Evolutionary conservation across 768 basidiomycete species (phyloP), one percentile per base, ranked within the genome.

Genomic region (Paxillus ammoniavirescens): DNA sequence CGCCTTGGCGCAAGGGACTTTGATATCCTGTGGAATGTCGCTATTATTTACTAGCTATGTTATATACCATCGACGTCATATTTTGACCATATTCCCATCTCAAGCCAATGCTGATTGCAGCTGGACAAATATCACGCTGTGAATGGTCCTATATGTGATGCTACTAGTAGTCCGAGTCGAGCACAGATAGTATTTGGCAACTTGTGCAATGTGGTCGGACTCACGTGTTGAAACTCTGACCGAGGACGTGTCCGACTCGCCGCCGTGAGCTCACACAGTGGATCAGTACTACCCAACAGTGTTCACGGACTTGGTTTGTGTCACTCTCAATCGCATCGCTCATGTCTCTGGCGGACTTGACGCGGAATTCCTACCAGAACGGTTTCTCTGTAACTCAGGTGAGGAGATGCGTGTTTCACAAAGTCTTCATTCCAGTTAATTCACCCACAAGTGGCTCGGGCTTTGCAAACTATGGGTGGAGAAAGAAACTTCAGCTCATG

Each of bases 301-400:
- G 42, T 8, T 42, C 42, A 35, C 35, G 12, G 35, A 35, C 8
- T 35, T 14, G 36, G 26, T 15, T 18, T 35, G 33, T 8, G 2
- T 26, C 45, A 21, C 47, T 13, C 44, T 17, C 23, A 44, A 38
- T 8, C 2, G 17, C 41, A 43, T 38, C 13, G n/a, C 13, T 42
- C 28, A 89, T 90, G 88, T 86, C 87, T 36, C 65, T 91, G 37
- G 78, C 77, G 36, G 87, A 82, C 52, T 70, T 91, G 42, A 87
- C 89, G 14, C 76, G 85, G 53, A 89, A 89, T 66, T 81, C 84
- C 37, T 90, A 88, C 55, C 84, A 89, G 61, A 82, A 78, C 62
- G 88, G 89, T 7, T 69, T 89, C 17, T 75, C 84, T 45, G 73
- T 88, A 18, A 55, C 67, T 14, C 88, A 88, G 75, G 89, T 87